These are phyloP conservation scores for Mycena crocata DNA, from an alignment of 768 basidiomycete genomes.

Conservation along the genomic window DNA sequence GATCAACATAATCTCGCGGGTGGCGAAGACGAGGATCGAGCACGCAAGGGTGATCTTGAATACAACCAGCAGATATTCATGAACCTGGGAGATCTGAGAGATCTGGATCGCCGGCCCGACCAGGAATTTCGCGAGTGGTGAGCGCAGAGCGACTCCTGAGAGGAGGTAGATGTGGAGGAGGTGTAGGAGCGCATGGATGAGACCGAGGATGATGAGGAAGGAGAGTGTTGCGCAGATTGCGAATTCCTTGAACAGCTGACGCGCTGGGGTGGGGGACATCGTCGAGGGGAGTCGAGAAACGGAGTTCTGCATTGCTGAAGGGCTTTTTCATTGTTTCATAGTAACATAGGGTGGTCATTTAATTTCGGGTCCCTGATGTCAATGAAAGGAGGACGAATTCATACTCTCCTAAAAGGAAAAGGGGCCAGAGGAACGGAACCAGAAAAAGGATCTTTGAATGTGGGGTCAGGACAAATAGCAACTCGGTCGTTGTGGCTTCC, in stretches of 20 bases:
- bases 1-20: conserved; percentile 19
- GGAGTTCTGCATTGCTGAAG: no score
- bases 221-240: conserved; percentile 20
- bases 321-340: no score
- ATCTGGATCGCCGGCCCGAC: background rate
- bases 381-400: no score
- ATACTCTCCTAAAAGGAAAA: no score
- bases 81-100: conserved; percentile 1
- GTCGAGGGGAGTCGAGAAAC: no score
- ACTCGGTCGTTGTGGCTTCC: no score
- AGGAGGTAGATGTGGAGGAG: background rate
- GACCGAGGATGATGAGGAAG: conserved; percentile 21
- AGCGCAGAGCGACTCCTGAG: background rate
- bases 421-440: no score
- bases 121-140: background rate
- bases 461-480: no score
- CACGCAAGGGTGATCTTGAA: conserved; percentile 30
- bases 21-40: conserved; percentile 15
- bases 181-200: conserved; percentile 12
- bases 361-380: no score
- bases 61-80: conserved; percentile 5
- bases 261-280: background rate
- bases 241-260: conserved; percentile 13
- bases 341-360: no score
- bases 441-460: no score